Evolutionary conservation across 192 early-diverging fungal species (phyloP), one percentile per base, ranked within the genome.

Genomic region (Linnemannia exigua): DNA sequence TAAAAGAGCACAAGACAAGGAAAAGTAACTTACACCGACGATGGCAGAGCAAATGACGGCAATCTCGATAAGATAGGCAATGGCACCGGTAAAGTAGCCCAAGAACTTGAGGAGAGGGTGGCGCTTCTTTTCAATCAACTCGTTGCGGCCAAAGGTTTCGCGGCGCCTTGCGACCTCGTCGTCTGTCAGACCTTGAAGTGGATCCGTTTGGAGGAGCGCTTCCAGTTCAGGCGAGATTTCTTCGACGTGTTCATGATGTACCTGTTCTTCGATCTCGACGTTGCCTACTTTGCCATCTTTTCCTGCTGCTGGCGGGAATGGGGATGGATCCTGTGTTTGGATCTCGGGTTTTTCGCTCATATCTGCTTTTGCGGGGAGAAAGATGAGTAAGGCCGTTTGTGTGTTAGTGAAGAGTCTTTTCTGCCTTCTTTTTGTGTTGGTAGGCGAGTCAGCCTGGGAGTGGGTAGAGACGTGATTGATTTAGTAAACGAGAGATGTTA

Each of bases 41-140:
- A 95, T 89, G 51, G 88, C 95, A 31, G 95, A 89, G 51, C 96
- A 90, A 70, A 97, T 94, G 78, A 90, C 92, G 25, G 97, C 94
- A 75, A 97, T 93, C 89, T 98, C 97, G 74, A 98, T 95, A 67
- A 98, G 90, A 87, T 94, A 96, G 28, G 96, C 93, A 76, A 97
- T 96, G 67, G 96, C 90, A 46, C 97, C 97, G 0, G 90, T 91
- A 79, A 91, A 97, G 84, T 96, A 97, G 19, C 92, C 89, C 47
- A 96, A 81, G 84, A 97, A 96, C 88, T 96, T 96, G 80, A 96
- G 90, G 54, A 96, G 75, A 11, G 95, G 94, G 81, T 95, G 97
- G 20, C 90, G 93, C 88, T 95, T 96, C 80, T 94, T 91, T 82
- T 98, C 97, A 15, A 94, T 87, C 38, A 95, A 89, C 79, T 95